phyloP scores from a whole-genome alignment of 225 moss, liverwort and hornwort species.

The Ulota crispa region DNA sequence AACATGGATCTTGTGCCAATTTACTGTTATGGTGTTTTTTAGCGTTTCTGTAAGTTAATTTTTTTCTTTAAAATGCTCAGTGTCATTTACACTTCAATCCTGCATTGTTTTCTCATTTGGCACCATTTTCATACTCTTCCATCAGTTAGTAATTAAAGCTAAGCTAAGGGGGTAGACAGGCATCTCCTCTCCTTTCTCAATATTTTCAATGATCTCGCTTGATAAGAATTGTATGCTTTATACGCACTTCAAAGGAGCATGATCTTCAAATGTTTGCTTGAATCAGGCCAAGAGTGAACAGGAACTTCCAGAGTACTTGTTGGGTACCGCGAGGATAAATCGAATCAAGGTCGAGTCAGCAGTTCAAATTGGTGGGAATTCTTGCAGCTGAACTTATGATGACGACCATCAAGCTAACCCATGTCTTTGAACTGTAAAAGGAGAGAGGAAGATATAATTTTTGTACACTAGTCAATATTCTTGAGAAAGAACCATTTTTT shows the following conservation, averaged over 20 bases:
- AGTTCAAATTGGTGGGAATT: slow-evolving; percentile 17
- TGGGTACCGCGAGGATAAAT: slow-evolving; percentile 56
- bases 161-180: neutral
- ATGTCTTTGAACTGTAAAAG: neutral
- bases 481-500: neutral
- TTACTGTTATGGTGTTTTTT: too few species aligned
- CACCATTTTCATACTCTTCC: neutral
- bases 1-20: too few species aligned
- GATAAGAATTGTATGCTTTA: neutral
- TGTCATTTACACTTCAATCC: neutral
- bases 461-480: slow-evolving; percentile 22
- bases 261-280: neutral
- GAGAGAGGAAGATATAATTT: neutral
- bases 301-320: slow-evolving; percentile 70
- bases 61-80: neutral
- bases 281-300: slow-evolving; percentile 53
- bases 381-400: neutral
- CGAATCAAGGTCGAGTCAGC: slow-evolving; percentile 63
- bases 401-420: neutral
- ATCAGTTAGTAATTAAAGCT: neutral
- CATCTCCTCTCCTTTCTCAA: neutral
- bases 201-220: neutral
- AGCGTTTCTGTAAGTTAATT: neutral
- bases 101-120: neutral
- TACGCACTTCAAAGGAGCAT: neutral